Base-by-base conservation (phyloP, 2,329 filamentous ascomycete genomes). In the Cercospora sp. region DNA sequence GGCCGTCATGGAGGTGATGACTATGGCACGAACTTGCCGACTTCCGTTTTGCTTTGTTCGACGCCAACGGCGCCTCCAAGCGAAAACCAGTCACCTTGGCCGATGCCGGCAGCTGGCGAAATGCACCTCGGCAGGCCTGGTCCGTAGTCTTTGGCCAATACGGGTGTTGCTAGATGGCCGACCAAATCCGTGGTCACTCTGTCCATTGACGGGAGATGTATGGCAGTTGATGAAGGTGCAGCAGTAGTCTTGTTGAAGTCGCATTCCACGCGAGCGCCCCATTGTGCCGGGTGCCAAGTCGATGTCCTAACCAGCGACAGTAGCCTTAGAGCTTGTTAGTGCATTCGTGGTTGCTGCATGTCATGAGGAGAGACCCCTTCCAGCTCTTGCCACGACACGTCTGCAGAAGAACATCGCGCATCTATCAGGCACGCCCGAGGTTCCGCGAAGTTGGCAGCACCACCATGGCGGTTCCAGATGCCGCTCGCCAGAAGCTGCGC, bases 401-500 rank as follows among this genome's bases (percentile, higher is more conserved):
- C 28, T 58, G 55, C 30, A 30, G 55, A 32, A 24, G 18, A 10
- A 26, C 26, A 2, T 58, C 26, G 4, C 16, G 28, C 16, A 9
- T 30, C 16, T 10, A 28, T 30, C 24, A 28, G 12, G 49, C 49
- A 53, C 49, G 49, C 12, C 49, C 49, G 49, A 53, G 49, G 49
- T 53, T 55, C 49, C 24, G 49, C 49, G 49, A 55, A 55, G 5
- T 7, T 30, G 49, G 49, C 24, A 24, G 6, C 9, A 24, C 3
- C 49, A 28, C 7, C 55, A 59, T 59, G 55, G 55, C 60, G 12
- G 61, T 64, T 53, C 37, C 60, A 26, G 49, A 63, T 43, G 30
- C 58, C 16, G 64, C 61, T 28, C 51, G 51, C 5, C 58, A 51
- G 13, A 63, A 74, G 55, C 73, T 76, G 26, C 71, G 70, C 43